A percentile compares a stretch with the other conserved stretches of the same genome.
These are phyloP conservation scores for Paraleonurus japonicus DNA, from an alignment of 257 asterid genomes.

Conservation along the genomic window DNA sequence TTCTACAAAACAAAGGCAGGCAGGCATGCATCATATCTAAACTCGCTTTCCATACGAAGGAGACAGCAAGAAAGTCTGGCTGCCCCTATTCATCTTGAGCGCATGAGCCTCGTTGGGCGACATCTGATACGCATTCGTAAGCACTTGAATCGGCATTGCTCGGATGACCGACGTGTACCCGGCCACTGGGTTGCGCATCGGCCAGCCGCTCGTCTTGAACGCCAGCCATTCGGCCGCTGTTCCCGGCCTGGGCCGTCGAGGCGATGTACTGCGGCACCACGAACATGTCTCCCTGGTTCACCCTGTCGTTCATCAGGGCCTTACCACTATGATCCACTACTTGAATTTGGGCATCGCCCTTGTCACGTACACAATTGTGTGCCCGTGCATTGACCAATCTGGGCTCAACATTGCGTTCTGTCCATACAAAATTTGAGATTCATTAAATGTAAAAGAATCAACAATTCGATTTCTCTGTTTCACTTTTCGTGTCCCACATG, in stretches of 20 bases:
- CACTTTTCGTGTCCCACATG: too few relatives aligned
- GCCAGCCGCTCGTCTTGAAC: constrained; percentile 56
- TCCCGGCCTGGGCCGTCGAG: constrained; percentile 44
- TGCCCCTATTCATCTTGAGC: constrained; percentile 58
- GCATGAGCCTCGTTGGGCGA: constrained; percentile 53
- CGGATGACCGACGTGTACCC: constrained; percentile 72
- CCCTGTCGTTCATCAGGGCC: constrained; percentile 57
- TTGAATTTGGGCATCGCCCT: constrained; percentile 56
- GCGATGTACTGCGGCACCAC: constrained; percentile 70
- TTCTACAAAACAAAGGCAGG: too few relatives aligned
- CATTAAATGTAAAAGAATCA: too few relatives aligned
- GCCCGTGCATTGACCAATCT: constrained; percentile 52
- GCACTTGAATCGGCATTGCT: constrained; percentile 64
- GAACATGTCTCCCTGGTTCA: constrained; percentile 55
- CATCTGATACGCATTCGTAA: constrained; percentile 48
- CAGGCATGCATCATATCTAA: too few relatives aligned
- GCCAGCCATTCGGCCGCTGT: constrained; percentile 59
- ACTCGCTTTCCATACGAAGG: constrained; percentile 14
- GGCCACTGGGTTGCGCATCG: constrained; percentile 47
- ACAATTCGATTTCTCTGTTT: too few relatives aligned
- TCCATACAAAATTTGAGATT: too few relatives aligned
- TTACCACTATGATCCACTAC: constrained; percentile 48
- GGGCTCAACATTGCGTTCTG: constrained; percentile 62
- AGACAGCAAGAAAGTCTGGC: constrained; percentile 52
- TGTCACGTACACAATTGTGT: constrained; percentile 54